Base-by-base conservation (phyloP, 768 basidiomycete genomes). In the Panaeolus cyanescens region DNA sequence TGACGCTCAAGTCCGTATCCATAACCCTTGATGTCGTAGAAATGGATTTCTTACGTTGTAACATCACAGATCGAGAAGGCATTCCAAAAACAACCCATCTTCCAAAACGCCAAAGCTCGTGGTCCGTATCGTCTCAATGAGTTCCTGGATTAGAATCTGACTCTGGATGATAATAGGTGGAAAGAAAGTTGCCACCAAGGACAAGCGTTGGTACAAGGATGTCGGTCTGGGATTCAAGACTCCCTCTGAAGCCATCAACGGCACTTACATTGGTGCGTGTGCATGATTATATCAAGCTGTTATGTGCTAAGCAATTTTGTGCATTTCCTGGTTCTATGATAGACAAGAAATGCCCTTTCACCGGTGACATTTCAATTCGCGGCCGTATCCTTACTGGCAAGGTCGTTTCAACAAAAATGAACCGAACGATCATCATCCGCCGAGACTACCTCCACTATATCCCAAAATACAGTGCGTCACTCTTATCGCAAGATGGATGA, bases 291-390 rank as follows among this genome's bases (percentile, higher is more conserved):
- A 19, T 32, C 31, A 55, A 7, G 54, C 17, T 10, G 19, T 4
- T 15, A 32, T 25, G 34, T 53, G 59, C 30, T 56, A 42, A 45
- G 8, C 13, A 15, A 30, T 13, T 50, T 40, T 20, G 22, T 42
- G 9, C 10, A 22, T 20, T 22, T 57, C 33, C 28, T 32, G 34
- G 31, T 56, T 58, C 32, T 45, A 39, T 37, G 42, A 32, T 70
- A 95, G 97, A 99, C 87, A 99, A 99, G 85, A 99, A 99, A 82
- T 99, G 97, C 83, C 97, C 97, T 28, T 99, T 98, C 86, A 96
- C 94, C 66, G 93, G 96, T 66, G 83, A 95, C 68, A 82, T 99
- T 71, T 99, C 97, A 59, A 99, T 99, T 76, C 96, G 97, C 74
- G 97, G 97, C 59, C 96, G 97, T 71, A 99, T 99, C 80, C 82